Evolutionary conservation across 192 early-diverging fungal genomes (phyloP), one percentile per base, ranked within the genome.

Genomic region (Mortierella claussenii): DNA sequence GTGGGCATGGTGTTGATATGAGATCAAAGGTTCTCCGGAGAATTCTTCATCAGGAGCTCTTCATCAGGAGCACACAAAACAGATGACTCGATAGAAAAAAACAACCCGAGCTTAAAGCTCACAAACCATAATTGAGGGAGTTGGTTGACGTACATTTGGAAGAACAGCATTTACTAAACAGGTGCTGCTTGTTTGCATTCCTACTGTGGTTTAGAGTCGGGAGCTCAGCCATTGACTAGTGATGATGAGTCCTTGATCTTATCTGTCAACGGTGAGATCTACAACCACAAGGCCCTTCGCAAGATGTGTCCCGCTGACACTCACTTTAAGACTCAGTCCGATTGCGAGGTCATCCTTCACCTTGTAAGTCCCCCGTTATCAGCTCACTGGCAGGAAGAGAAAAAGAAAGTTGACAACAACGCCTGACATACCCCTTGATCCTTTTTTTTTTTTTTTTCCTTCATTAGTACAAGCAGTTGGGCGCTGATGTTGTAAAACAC

Each of bases 181-280:
- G 7, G 7, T 13, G 7, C 12, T 54, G 4, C 34, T 28, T 51
- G 5, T 55, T 26, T 21, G 28, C 9, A 27, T 27, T n/a, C 46
- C 30, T n/a, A 1, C 7, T 20, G 30, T 0, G 12, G 30, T 37
- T 17, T 56, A 94, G 97, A 94, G 60, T 89, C 88, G 60, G 97
- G 97, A 48, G 97, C 97, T 24, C 97, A 99, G 80, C 97, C 97
- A 17, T 85, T 99, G 68, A 94, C 93, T 79, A 97, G 94, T 84
- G 90, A 85, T 15, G 95, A 98, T 78, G 95, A 93, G 58, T 79
- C 89, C 46, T 64, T 99, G 40, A 85, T 99, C 57, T 87, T 99
- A 55, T 83, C 89, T 26, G 97, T 98, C 69, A 99, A 99, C 84
- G 97, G 97, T 63, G 97, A 99, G 80, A 99, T 99, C 80, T 99